Conservation (phyloP, 305 asterid species). For the Plantago rigida region DNA sequence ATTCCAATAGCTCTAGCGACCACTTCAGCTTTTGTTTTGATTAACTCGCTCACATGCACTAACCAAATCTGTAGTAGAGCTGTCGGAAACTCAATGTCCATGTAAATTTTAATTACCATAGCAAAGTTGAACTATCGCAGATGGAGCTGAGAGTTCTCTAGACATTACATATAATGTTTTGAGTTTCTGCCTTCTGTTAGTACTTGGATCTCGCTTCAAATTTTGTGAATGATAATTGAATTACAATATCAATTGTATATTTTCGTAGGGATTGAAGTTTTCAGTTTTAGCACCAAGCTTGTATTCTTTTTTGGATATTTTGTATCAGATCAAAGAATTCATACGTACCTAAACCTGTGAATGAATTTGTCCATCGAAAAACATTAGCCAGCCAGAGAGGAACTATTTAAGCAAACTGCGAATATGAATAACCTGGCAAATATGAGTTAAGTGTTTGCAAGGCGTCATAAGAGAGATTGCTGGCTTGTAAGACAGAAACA, state of each 20-base stretch:
- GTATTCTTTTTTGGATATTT: too few relatives aligned
- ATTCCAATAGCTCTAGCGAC: constrained; percentile 4
- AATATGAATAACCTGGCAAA: too few relatives aligned
- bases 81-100: not conserved
- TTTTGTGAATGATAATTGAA: not conserved
- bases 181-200: not conserved
- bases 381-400: too few relatives aligned
- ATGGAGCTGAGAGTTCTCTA: not conserved
- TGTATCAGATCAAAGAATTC: too few relatives aligned
- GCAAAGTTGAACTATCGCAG: not conserved
- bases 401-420: too few relatives aligned
- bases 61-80: not conserved
- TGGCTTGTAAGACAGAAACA: too few relatives aligned
- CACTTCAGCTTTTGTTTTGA: constrained; percentile 11
- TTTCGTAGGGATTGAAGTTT: not conserved
- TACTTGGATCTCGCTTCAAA: not conserved
- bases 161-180: not conserved
- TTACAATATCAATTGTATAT: too few relatives aligned
- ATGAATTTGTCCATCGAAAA: too few relatives aligned
- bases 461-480: too few relatives aligned
- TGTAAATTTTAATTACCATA: constrained; percentile 2
- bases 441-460: too few relatives aligned
- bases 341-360: too few relatives aligned
- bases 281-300: too few relatives aligned
- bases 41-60: not conserved